Evolutionary conservation across 2,329 filamentous ascomycete species (phyloP), one percentile per base, ranked within the genome.

Genomic region (Beauveria australis): DNA sequence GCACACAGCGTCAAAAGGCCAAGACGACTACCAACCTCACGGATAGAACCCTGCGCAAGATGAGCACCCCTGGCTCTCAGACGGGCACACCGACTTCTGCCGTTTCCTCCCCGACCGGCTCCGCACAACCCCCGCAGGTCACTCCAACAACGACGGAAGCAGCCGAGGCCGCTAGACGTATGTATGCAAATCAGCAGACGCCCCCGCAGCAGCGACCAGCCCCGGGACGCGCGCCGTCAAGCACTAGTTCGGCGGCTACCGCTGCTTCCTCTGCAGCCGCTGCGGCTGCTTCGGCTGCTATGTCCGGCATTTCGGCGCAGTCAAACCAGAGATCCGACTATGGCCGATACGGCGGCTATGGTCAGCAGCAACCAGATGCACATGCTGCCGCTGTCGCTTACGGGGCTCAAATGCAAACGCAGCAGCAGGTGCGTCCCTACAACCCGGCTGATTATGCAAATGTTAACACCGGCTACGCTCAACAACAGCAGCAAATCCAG

Each of bases 1-100:
- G 91, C 69, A 86, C 86, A 54, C 87, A 89, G 62, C 95, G 92
- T 76, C 85, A 86, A 62, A 75, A 79, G 74, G 79, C 79, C 10
- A 59, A 53, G 16, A 26, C 85, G 72, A 76, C 75, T 0, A 75
- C 79, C 1, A 82, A 76, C 49, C 78, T 93, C 73, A 83, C 81
- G 63, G 84, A 85, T 54, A 82, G 83, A 68, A 91, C 88, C 3
- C 76, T 93, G 63, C 82, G 91, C 59, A 77, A 81, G 30, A 67
- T 73, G 54, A 76, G 73, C 60, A 83, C 80, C 67, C 74, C 73
- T 54, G 79, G 77, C 43, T 75, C 78, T 16, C 73, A 74, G 9
- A 71, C 74, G 64, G 63, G 74, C 69, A 64, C 64, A 33, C 70
- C 70, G 62, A 70, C 71, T 9, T 67, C 54, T 7, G 30, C 22